Conservation (phyloP, 1,284 basidiomycete species). For the Gomphus sp. region DNA sequence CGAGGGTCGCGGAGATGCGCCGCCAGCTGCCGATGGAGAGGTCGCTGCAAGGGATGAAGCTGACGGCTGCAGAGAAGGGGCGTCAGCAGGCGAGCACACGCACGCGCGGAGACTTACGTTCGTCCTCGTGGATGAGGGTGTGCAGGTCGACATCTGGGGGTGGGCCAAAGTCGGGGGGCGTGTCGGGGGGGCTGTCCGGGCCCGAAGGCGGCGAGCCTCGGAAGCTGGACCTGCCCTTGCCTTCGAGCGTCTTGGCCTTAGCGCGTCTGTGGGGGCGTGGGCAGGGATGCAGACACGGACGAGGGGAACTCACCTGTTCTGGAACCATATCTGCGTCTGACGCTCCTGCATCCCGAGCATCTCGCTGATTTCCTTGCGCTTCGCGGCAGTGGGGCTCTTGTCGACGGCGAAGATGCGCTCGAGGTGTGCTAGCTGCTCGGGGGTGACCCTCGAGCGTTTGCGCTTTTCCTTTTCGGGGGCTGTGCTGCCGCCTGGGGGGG, state of each 20-base stretch:
- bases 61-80: constrained; percentile 41
- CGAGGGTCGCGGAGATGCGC: constrained; percentile 47
- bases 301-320: constrained; percentile 56
- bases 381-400: constrained; percentile 58
- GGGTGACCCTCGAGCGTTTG: constrained; percentile 70
- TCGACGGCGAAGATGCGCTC: constrained; percentile 62
- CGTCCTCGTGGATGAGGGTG: constrained; percentile 60
- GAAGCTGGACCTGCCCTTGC: too few species aligned
- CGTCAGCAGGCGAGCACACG: neutral
- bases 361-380: constrained; percentile 63
- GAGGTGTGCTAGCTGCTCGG: constrained; percentile 63
- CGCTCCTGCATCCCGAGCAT: constrained; percentile 75
- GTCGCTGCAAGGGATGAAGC: constrained; percentile 65
- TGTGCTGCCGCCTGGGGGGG: too few species aligned
- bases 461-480: too few species aligned
- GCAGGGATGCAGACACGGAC: neutral
- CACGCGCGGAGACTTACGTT: constrained; percentile 42
- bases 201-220: too few species aligned
- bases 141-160: constrained; percentile 52
- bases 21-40: constrained; percentile 70
- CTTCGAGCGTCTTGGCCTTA: too few species aligned
- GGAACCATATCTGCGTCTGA: constrained; percentile 83
- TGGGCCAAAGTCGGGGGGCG: constrained; percentile 41
- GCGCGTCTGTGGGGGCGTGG: neutral
- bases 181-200: too few species aligned